These are phyloP conservation scores for Fraxinus baroniana DNA, from an alignment of 305 asterid genomes.

Conservation along the genomic window DNA sequence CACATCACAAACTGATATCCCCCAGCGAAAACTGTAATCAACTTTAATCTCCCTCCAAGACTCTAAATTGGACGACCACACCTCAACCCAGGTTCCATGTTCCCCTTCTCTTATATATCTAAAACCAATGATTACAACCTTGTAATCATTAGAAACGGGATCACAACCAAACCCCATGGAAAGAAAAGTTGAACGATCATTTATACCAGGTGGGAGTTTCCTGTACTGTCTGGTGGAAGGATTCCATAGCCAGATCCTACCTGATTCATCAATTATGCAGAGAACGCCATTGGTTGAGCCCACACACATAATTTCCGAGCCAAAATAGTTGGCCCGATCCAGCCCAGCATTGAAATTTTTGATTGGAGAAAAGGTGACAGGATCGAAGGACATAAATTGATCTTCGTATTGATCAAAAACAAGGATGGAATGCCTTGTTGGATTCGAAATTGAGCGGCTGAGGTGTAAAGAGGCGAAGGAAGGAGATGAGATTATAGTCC, in stretches of 20 bases:
- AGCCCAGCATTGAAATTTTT: not conserved
- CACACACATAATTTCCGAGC: not conserved
- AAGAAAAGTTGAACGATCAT: not conserved
- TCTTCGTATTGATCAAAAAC: not conserved
- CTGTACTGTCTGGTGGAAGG: not conserved
- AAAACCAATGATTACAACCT: not conserved
- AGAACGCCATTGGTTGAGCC: not conserved
- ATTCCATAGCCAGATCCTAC: not conserved
- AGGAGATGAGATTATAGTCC: not conserved
- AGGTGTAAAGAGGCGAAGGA: slow-evolving; percentile 10
- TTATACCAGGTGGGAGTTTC: not conserved
- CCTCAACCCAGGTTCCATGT: not conserved
- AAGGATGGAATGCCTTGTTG: not conserved
- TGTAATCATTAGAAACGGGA: slow-evolving; percentile 10
- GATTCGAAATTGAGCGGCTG: not conserved
- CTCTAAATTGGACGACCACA: not conserved
- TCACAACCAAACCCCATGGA: slow-evolving; percentile 16
- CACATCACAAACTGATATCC: not conserved
- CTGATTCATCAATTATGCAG: not conserved
- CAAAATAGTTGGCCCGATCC: not conserved
- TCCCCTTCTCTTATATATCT: not conserved
- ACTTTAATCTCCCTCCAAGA: not conserved
- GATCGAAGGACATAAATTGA: not conserved
- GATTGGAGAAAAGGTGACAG: not conserved
- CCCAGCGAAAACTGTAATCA: not conserved